Evolutionary conservation across 1,284 basidiomycete species (phyloP).

Genomic region (Sanguinoderma infundibulare): DNA sequence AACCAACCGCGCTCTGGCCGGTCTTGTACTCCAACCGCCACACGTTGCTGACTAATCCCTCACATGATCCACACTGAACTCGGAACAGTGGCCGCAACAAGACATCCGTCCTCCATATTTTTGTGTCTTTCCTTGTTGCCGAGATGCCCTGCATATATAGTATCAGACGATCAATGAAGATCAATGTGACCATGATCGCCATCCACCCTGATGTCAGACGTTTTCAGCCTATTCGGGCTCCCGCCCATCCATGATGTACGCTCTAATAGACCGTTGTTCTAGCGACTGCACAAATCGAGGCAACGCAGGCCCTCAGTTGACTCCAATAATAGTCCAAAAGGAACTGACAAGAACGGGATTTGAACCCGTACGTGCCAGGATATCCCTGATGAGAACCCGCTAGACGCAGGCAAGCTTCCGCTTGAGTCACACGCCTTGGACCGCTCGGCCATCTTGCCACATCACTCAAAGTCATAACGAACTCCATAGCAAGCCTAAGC

Average conservation of each 20-base stretch:
- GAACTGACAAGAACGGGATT: conserved; percentile 24
- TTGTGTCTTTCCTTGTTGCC: neutral
- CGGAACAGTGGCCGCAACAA: neutral
- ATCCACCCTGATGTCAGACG: too few relatives aligned
- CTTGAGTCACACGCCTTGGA: conserved; percentile 27
- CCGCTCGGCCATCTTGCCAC: conserved; percentile 26
- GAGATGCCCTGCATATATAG: neutral
- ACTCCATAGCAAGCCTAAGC: too few relatives aligned
- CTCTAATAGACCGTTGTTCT: too few relatives aligned
- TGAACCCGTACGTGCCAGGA: conserved; percentile 26
- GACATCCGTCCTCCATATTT: too few relatives aligned
- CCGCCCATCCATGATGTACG: too few relatives aligned
- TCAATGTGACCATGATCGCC: too few relatives aligned
- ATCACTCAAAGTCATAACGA: neutral
- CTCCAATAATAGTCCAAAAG: neutral
- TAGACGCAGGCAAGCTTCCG: conserved; percentile 24
- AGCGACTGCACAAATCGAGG: too few relatives aligned
- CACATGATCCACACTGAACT: neutral
- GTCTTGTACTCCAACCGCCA: neutral
- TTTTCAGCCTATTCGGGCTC: too few relatives aligned
- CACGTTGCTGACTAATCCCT: neutral
- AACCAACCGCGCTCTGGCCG: neutral
- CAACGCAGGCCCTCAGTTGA: too few relatives aligned
- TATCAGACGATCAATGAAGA: too few relatives aligned
- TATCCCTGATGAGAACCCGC: conserved; percentile 26